A percentile compares a stretch with the other conserved stretches of the same genome.
These are phyloP conservation scores for Schizochytrium sp. DNA, from an alignment of 108 stramenopile species.

Conservation along the genomic window DNA sequence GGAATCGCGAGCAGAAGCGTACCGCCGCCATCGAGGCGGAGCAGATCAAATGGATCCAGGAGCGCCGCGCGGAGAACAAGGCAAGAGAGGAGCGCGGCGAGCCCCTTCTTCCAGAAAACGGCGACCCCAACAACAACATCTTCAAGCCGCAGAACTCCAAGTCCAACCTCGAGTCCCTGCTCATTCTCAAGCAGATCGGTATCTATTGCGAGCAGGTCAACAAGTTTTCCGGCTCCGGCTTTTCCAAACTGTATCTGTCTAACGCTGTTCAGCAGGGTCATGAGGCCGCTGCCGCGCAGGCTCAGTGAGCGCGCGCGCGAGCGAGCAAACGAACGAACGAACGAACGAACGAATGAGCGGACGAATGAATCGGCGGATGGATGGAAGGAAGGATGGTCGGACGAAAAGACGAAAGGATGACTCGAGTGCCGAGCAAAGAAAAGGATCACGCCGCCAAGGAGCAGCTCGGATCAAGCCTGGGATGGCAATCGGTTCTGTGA, in stretches of 20 bases:
- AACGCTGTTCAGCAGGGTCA: slow-evolving; percentile 60
- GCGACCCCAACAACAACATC: slow-evolving; percentile 22
- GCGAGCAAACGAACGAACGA: too few species aligned
- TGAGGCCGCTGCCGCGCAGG: background rate
- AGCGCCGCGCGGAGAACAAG: slow-evolving; percentile 40
- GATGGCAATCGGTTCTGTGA: too few species aligned
- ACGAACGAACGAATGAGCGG: too few species aligned
- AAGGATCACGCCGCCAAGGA: too few species aligned
- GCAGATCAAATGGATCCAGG: slow-evolving; percentile 26
- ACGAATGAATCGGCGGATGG: too few species aligned
- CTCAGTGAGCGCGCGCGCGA: background rate
- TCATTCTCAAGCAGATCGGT: slow-evolving; percentile 79
- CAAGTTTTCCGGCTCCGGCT: slow-evolving; percentile 65
- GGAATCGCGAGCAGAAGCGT: slow-evolving; percentile 19
- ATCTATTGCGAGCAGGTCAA: slow-evolving; percentile 87
- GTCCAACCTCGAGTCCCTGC: slow-evolving; percentile 67
- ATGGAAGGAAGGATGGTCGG: too few species aligned
- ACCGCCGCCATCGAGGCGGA: slow-evolving; percentile 8
- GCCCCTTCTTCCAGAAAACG: slow-evolving; percentile 24
- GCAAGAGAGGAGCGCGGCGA: slow-evolving; percentile 29
- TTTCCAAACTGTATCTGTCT: slow-evolving; percentile 79
- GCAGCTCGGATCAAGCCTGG: too few species aligned
- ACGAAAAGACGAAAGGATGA: too few species aligned
- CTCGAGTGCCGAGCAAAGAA: too few species aligned
- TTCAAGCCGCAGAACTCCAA: background rate